Conservation (phyloP, 164 flowering plant species). For the Protea cynaroides region DNA sequence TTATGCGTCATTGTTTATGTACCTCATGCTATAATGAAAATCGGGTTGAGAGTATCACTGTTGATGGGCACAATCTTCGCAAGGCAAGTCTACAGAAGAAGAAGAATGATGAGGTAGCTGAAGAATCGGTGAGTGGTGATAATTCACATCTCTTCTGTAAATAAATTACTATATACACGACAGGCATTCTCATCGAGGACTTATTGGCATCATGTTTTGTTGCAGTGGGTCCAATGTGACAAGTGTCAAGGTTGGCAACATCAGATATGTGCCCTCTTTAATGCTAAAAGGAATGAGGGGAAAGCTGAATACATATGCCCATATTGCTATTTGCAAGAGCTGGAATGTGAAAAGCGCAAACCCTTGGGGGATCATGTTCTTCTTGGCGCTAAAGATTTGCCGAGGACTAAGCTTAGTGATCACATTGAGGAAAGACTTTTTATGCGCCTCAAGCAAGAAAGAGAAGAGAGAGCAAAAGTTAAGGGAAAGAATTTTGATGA, state of each 20-base stretch:
- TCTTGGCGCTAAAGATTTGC: constrained; percentile 23
- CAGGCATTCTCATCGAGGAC: background rate
- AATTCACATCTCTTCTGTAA: background rate
- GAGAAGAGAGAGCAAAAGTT: constrained; percentile 15
- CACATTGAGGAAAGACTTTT: constrained; percentile 21
- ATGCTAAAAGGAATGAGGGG: constrained; percentile 10
- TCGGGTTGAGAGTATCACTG: constrained; percentile 3
- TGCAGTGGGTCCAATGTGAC: constrained; percentile 28
- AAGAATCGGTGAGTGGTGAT: constrained; percentile 13
- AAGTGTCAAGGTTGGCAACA: constrained; percentile 25
- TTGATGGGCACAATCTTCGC: constrained; percentile 8
- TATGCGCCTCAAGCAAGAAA: constrained; percentile 11
- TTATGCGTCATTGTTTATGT: constrained; percentile 8
- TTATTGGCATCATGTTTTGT: background rate
- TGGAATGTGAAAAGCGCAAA: constrained; percentile 11
- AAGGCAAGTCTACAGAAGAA: constrained; percentile 11
- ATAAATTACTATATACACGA: background rate
- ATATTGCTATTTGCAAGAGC: constrained; percentile 11
- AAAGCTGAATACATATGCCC: constrained; percentile 20
- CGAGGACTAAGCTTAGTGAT: constrained; percentile 20
- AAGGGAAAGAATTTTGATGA: constrained; percentile 15
- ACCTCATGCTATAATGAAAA: constrained; percentile 15
- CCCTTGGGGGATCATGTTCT: constrained; percentile 13
- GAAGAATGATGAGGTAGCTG: constrained; percentile 16
- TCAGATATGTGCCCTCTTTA: constrained; percentile 24